phyloP scores from a whole-genome alignment of 306 rosid genomes.

The Inga oerstediana region DNA sequence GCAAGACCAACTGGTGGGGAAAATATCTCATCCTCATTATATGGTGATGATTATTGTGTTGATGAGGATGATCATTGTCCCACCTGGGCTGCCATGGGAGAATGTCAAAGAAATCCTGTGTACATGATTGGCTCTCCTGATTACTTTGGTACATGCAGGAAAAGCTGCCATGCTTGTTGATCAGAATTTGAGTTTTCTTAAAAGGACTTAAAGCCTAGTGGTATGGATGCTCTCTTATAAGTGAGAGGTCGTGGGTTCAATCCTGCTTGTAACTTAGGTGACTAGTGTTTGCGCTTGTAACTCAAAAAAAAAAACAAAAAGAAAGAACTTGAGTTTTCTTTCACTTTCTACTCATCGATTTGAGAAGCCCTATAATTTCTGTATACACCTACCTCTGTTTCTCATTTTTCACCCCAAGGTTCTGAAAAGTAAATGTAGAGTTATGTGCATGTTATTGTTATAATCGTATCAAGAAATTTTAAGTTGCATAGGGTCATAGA shows the following conservation, averaged over 20 bases:
- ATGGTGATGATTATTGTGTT: conserved; percentile 49
- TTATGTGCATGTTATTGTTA: not conserved
- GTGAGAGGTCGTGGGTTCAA: too few relatives aligned
- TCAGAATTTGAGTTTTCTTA: not conserved
- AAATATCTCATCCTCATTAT: conserved; percentile 37
- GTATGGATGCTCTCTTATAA: too few relatives aligned
- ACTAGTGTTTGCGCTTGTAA: too few relatives aligned
- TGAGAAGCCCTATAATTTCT: not conserved
- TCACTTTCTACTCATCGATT: not conserved
- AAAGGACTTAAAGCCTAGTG: too few relatives aligned
- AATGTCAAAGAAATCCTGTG: conserved; percentile 76
- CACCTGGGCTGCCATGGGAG: conserved; percentile 78
- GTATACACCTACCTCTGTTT: not conserved
- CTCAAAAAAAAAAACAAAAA: too few relatives aligned
- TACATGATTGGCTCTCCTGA: conserved; percentile 92
- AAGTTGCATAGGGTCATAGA: not conserved
- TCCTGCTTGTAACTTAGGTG: too few relatives aligned
- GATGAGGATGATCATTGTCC: conserved; percentile 69
- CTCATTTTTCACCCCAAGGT: not conserved
- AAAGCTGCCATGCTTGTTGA: conserved; percentile 79
- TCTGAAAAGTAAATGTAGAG: not conserved
- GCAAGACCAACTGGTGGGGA: conserved; percentile 40
- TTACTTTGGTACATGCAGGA: conserved; percentile 92
- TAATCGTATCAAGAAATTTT: not conserved
- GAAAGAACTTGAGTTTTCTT: not conserved